phyloP scores from a whole-genome alignment of 2,329 filamentous ascomycete genomes.

The Trichoderma sp. region DNA sequence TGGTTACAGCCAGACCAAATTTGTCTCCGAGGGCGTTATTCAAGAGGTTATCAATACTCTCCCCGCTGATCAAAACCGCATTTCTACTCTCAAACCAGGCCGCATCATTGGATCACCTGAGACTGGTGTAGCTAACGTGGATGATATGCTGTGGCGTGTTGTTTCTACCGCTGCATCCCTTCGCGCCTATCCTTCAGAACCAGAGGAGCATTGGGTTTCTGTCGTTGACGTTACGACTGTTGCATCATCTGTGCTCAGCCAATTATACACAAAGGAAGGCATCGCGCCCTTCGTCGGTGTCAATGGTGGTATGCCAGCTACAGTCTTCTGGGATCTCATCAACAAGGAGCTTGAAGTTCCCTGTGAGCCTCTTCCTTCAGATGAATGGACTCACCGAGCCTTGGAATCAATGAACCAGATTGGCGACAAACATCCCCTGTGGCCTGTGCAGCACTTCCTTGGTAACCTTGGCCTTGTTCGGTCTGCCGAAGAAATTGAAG shows the following conservation, averaged over 20 bases:
- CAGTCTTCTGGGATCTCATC: constrained; percentile 25
- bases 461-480: background rate
- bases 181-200: constrained; percentile 9
- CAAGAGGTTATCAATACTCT: constrained; percentile 13
- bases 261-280: background rate
- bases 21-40: constrained; percentile 25
- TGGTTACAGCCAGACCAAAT: constrained; percentile 28
- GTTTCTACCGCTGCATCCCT: constrained; percentile 22
- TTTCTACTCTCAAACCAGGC: constrained; percentile 26
- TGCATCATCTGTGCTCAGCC: constrained; percentile 18
- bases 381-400: constrained; percentile 22
- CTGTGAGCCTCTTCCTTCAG: constrained; percentile 18
- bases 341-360: constrained; percentile 20
- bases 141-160: constrained; percentile 28
- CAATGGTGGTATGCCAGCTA: constrained; percentile 20
- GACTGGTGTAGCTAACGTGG: constrained; percentile 25
- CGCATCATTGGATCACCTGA: constrained; percentile 26
- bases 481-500: background rate
- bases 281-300: constrained; percentile 20
- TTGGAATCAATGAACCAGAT: constrained; percentile 19
- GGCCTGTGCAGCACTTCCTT: constrained; percentile 29
- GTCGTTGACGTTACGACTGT: constrained; percentile 22
- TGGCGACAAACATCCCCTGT: constrained; percentile 26
- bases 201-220: constrained; percentile 20
- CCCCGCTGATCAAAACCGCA: constrained; percentile 10